phyloP scores from a whole-genome alignment of 73 alveolate species.

The Stentor coeruleus region DNA sequence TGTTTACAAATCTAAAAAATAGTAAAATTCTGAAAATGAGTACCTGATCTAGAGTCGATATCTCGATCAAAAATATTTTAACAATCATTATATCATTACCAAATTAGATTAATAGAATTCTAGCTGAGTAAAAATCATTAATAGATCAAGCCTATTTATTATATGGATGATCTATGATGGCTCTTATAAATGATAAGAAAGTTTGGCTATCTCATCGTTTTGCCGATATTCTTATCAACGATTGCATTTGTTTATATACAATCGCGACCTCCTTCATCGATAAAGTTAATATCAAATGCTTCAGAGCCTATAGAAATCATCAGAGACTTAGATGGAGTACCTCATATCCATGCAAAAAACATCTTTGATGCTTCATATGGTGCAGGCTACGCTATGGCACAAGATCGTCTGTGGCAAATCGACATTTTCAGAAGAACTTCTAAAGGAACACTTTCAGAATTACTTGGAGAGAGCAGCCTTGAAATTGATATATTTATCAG shows the following conservation, averaged over 20 bases:
- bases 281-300: neutral
- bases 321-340: conserved; percentile 71
- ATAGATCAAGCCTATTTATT: no score
- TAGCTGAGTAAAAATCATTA: no score
- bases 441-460: conserved; percentile 69
- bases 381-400: conserved; percentile 74
- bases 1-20: no score
- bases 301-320: neutral
- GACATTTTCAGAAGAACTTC: conserved; percentile 61
- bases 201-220: neutral
- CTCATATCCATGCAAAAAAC: conserved; percentile 72
- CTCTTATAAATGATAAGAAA: neutral
- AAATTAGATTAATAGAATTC: no score
- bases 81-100: no score
- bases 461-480: conserved; percentile 68
- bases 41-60: no score
- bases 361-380: conserved; percentile 64
- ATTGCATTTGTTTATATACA: neutral
- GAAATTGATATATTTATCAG: conserved; percentile 80
- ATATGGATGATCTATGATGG: no score
- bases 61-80: no score
- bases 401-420: conserved; percentile 77
- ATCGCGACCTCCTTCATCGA: neutral
- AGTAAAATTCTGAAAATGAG: no score
- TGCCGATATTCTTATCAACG: neutral